A percentile compares a stretch with the other conserved stretches of the same genome.
Evolutionary conservation across 2,329 filamentous ascomycete species (phyloP).

Genomic region (Cladosporium sp.): DNA sequence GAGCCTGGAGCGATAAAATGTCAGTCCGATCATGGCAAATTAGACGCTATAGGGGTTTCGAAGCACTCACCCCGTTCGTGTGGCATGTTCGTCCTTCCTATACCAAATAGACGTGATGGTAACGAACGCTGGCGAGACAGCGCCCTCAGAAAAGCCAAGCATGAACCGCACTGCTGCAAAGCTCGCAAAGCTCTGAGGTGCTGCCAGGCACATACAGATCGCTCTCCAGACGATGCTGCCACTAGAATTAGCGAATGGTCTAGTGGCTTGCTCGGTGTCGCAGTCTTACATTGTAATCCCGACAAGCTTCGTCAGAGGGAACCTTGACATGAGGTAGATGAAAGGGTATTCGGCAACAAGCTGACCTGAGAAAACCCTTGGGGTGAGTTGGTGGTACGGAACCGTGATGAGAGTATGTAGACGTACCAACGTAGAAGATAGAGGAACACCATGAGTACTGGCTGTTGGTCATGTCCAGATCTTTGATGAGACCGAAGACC

Average conservation of each 20-base stretch:
- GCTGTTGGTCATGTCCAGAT: constrained; percentile 41
- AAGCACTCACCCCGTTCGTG: constrained; percentile 19
- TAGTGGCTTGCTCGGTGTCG: constrained; percentile 50
- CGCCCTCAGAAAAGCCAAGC: constrained; percentile 52
- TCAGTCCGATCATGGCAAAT: not conserved
- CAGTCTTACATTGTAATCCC: constrained; percentile 37
- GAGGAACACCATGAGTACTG: constrained; percentile 49
- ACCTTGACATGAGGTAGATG: constrained; percentile 53
- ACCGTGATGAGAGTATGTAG: too few species aligned
- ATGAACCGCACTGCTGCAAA: constrained; percentile 55
- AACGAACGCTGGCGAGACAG: constrained; percentile 52
- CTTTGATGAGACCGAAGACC: constrained; percentile 44
- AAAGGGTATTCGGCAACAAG: constrained; percentile 60
- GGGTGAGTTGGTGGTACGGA: not conserved
- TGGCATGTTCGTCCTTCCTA: constrained; percentile 46
- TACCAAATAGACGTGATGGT: constrained; percentile 50
- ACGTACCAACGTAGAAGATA: constrained; percentile 42
- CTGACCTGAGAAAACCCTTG: constrained; percentile 8
- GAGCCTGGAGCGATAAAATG: constrained; percentile 18
- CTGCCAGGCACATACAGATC: constrained; percentile 58
- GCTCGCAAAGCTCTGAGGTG: constrained; percentile 56
- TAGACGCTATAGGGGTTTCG: too few species aligned
- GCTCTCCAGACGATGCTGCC: constrained; percentile 63
- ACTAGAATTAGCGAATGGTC: constrained; percentile 33
- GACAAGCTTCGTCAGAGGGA: constrained; percentile 50